A percentile compares a stretch with the other conserved stretches of the same genome.
Conservation (phyloP, 139 green algal species). For the Micractinium conductrix region DNA sequence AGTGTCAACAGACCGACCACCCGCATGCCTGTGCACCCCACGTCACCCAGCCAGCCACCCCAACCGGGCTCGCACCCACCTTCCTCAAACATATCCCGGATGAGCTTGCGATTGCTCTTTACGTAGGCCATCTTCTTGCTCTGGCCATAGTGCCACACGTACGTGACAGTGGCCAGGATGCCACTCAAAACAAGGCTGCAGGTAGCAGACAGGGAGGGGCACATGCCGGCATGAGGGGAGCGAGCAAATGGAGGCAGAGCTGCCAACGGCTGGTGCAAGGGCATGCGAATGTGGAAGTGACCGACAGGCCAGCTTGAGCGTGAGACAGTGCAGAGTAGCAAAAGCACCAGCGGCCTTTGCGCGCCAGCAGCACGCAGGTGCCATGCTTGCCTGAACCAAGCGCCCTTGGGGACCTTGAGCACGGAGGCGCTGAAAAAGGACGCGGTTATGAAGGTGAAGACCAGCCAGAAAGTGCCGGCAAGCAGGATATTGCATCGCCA, state of each 20-base stretch:
- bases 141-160: constrained; percentile 20
- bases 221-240: not conserved
- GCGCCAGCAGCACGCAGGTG: too few species aligned
- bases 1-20: too few species aligned
- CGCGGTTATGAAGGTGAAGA: constrained; percentile 51
- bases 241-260: not conserved
- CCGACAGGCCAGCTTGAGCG: too few species aligned
- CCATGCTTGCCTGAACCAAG: constrained; percentile 43
- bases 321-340: too few species aligned
- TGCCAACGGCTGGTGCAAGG: not conserved
- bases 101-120: too few species aligned
- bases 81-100: too few species aligned
- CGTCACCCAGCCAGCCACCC: too few species aligned
- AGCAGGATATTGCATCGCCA: too few species aligned
- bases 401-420: constrained; percentile 56
- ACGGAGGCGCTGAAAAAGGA: constrained; percentile 45
- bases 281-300: too few species aligned
- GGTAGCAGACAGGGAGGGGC: not conserved
- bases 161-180: not conserved
- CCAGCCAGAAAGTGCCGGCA: constrained; percentile 32
- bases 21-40: too few species aligned
- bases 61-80: too few species aligned
- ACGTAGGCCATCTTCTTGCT: constrained; percentile 1
- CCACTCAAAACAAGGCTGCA: not conserved
- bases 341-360: too few species aligned